Conservation (phyloP, 164 flowering plant species). For the Liquidambar formosana region DNA sequence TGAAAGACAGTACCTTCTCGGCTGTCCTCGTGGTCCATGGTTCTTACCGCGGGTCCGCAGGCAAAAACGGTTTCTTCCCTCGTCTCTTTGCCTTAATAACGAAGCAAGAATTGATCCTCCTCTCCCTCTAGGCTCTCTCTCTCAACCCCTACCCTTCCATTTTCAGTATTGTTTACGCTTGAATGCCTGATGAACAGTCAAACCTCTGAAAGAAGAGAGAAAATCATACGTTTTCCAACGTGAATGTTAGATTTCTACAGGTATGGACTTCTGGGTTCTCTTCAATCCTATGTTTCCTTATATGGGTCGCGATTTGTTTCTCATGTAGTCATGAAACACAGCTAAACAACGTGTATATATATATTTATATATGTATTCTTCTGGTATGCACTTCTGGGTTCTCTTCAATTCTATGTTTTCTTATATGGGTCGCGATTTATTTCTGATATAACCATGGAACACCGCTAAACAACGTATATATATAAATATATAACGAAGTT, state of each 20-base stretch:
- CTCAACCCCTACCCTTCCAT: conserved; percentile 14
- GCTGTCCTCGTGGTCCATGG: too few species aligned
- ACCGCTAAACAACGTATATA: too few species aligned
- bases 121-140: conserved; percentile 8
- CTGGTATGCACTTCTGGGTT: conserved; percentile 16
- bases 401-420: conserved; percentile 4
- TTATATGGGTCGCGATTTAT: neutral
- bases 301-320: neutral
- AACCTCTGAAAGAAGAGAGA: neutral
- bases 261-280: conserved; percentile 12
- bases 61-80: too few species aligned
- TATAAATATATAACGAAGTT: too few species aligned
- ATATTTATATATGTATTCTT: too few species aligned
- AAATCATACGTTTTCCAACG: neutral
- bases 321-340: neutral
- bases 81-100: too few species aligned
- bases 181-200: neutral
- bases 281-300: conserved; percentile 6
- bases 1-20: too few species aligned
- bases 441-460: neutral
- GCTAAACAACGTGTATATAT: too few species aligned
- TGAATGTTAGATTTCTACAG: conserved; percentile 5
- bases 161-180: neutral
- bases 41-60: too few species aligned
- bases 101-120: neutral